Evolutionary conservation across 768 basidiomycete species (phyloP), one percentile per base, ranked within the genome.

Genomic region (Tricholoma matsutake): DNA sequence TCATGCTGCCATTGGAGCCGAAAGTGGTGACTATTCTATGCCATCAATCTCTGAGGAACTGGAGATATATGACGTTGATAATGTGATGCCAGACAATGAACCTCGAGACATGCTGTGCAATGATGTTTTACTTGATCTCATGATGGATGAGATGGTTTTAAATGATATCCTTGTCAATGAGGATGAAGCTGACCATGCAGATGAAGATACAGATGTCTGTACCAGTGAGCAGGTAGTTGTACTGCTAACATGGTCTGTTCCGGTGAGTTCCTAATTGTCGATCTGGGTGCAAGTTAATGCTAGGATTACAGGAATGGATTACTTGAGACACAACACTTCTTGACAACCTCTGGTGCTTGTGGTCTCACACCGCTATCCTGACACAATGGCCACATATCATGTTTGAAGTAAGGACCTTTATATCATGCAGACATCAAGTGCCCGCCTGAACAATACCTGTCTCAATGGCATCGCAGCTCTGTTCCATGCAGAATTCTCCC

Each of bases 351-450:
- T 10, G 11, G 47, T 22, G 9, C 22, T 49, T 49, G 28, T 49
- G 47, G 47, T 49, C 22, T 49, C 47, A 25, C 11, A 49, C 47
- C 9, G 22, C 47, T 49, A 49, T 49, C 4, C 10, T 49, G 47
- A 49, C 22, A 16, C 47, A 49, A 49, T 4, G 7, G 47, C 47
- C 47, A 13, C 47, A 14, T 49, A 49, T 49, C 47, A 49, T 49
- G 5, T 55, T 55, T 9, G 20, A 34, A 35, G 20, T 14, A 39
- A 55, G 22, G 54, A 55, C 54, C 54, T 37, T 39, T 20, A 20
- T 55, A 55, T 55, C 54, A 55, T 55, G 54, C 34, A 55, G 39
- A 55, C 18, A 34, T 39, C 54, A 20, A 55, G 34, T 9, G 54
- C 54, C 54, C 6, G 32, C 18, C 31, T 55, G 39, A 55, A 55